Base-by-base conservation (phyloP, 148 eudicot species). In the Heliamphora exappendiculata region DNA sequence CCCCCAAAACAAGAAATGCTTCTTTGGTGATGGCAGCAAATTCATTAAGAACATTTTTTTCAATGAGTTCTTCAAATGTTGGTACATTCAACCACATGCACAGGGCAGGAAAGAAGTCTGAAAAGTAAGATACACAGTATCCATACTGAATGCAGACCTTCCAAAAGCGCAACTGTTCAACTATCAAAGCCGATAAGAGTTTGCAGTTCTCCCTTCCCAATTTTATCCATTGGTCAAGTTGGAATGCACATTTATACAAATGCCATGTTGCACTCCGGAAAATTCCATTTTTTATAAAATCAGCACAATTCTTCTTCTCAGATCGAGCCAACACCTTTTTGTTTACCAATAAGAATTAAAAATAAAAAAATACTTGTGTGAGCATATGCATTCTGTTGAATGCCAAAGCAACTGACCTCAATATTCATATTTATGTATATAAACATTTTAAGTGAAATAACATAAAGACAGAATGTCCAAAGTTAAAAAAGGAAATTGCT, bases 111-210 rank as follows among this genome's bases (percentile, higher is more conserved):
- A 87, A 93, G 50, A 95, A 82, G 76, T 81, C 85, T 36, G 92
- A 70, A 84, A 95, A 89, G 78, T 80, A 65, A 72, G 96, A 87
- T 63, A 92, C 73, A 76, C 91, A 82, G 74, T 82, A 78, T 37
- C 94, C 98, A 63, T 87, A 87, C 70, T 79, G 80, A 82, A 91
- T 78, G 82, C 94, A 92, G 80, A 92, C 96, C 87, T 89, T 95
- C 96, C 92, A 95, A 69, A 92, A 83, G 49, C 97, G 91, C 58
- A 95, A 83, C 71, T 90, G 97, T 79, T 94, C 92, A 60, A 88
- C 86, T 83, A 90, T 81, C 82, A 94, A 80, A 28, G 87, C 86
- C 28, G 97, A 91, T 36, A 87, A 81, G 50, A 87, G 88, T 82
- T 84, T 92, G 73, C 89, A 85, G 37, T 83, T 80, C 67, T 89